phyloP scores from a whole-genome alignment of 2,329 filamentous ascomycete species.

The Fusarium protoensiforme region DNA sequence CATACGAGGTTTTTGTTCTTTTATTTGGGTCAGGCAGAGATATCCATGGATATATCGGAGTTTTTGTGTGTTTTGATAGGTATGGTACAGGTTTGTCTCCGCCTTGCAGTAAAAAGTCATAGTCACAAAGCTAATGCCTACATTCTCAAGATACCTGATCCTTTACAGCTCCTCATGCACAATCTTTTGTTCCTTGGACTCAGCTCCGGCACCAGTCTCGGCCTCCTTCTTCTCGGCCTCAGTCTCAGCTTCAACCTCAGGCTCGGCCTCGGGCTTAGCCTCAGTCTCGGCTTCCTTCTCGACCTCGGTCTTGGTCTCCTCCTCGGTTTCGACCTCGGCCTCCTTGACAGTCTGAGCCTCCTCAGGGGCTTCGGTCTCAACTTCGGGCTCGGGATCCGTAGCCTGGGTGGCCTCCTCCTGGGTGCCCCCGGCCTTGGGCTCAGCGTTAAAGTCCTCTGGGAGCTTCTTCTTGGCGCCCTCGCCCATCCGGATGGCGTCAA shows the following conservation, averaged over 20 bases:
- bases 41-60: constrained; percentile 25
- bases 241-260: constrained; percentile 9
- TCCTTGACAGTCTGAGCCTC: constrained; percentile 29
- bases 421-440: constrained; percentile 47
- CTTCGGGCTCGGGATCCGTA: constrained; percentile 42
- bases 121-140: constrained; percentile 37
- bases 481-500: constrained; percentile 90
- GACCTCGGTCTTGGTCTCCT: constrained; percentile 2
- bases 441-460: constrained; percentile 68
- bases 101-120: constrained; percentile 11
- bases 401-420: constrained; percentile 27
- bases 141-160: constrained; percentile 5
- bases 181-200: constrained; percentile 40
- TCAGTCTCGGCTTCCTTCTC: constrained; percentile 19
- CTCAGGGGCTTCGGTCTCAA: constrained; percentile 42
- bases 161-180: constrained; percentile 63
- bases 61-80: constrained; percentile 29
- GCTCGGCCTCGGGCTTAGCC: constrained; percentile 32
- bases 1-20: not conserved
- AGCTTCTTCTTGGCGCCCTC: constrained; percentile 84
- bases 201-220: too few species aligned
- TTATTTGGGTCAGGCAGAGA: constrained; percentile 10
- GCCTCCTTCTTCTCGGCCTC: constrained; percentile 26
- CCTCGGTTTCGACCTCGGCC: constrained; percentile 33
- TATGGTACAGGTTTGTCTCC: constrained; percentile 35